Evolutionary conservation across 352 stramenopile genomes (phyloP).

Genomic region (Globisporangium perplexum): DNA sequence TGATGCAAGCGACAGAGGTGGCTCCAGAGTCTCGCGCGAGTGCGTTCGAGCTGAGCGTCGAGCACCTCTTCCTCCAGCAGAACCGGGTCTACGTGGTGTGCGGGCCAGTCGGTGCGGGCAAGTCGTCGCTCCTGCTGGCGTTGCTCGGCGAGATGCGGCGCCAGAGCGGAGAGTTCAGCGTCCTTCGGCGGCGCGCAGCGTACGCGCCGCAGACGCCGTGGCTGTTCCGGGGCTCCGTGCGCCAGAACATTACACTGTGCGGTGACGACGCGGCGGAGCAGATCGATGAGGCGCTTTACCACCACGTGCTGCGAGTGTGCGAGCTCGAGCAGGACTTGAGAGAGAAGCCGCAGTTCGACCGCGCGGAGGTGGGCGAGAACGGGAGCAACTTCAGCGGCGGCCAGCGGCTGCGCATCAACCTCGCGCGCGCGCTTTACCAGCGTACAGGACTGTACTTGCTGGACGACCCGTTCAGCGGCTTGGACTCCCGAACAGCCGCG

Average conservation of each 20-base stretch:
- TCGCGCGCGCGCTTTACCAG: constrained; percentile 81
- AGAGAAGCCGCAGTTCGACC: constrained; percentile 32
- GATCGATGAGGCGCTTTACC: constrained; percentile 38
- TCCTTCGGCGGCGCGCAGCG: constrained; percentile 23
- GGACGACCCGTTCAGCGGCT: constrained; percentile 83
- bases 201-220: constrained; percentile 79
- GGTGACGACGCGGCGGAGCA: constrained; percentile 15
- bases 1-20: constrained; percentile 6
- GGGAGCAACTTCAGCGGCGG: constrained; percentile 86
- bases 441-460: constrained; percentile 68
- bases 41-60: constrained; percentile 42
- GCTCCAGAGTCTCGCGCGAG: background rate
- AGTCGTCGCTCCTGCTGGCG: constrained; percentile 93
- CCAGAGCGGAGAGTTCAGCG: constrained; percentile 16
- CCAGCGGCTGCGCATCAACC: constrained; percentile 74
- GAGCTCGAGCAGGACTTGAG: constrained; percentile 69
- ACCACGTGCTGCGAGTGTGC: constrained; percentile 52
- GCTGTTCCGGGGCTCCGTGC: constrained; percentile 59
- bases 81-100: constrained; percentile 57
- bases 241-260: constrained; percentile 59
- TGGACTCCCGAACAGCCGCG: constrained; percentile 61
- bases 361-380: constrained; percentile 53
- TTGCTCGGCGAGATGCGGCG: constrained; percentile 95
- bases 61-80: constrained; percentile 30
- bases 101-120: constrained; percentile 92